These are phyloP conservation scores for Aureobasidium sp. DNA, from an alignment of 2,329 filamentous ascomycete genomes.

Conservation along the genomic window DNA sequence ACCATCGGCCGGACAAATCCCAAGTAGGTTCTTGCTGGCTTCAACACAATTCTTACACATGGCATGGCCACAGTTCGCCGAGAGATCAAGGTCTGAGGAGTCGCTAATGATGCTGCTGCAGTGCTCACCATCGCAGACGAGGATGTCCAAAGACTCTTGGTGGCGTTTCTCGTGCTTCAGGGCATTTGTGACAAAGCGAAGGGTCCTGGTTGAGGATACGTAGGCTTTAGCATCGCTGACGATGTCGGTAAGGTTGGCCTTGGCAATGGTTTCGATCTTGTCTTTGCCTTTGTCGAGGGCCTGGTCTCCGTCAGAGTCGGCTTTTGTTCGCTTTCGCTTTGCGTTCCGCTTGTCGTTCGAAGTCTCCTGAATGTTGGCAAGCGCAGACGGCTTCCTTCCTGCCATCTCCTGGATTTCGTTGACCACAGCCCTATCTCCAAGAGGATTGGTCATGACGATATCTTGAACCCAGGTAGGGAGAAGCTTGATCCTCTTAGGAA, in stretches of 20 bases:
- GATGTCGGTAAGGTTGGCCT: neutral
- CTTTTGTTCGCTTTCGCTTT: neutral
- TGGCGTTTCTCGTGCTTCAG: neutral
- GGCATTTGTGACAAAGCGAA: neutral
- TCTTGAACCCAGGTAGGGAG: neutral
- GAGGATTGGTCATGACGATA: neutral
- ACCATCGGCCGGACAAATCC: constrained; percentile 42
- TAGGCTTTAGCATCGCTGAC: neutral
- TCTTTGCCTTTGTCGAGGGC: too few relatives aligned
- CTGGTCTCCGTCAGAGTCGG: neutral
- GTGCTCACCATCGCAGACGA: neutral
- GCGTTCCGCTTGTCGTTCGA: neutral
- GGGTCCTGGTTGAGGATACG: neutral
- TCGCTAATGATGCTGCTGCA: neutral
- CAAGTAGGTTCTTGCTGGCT: constrained; percentile 29
- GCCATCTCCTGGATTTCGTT: neutral
- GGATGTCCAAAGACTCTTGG: neutral
- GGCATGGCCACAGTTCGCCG: constrained; percentile 1
- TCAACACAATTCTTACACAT: constrained; percentile 37
- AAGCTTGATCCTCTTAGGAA: neutral
- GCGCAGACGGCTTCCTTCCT: neutral
- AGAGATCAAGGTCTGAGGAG: neutral
- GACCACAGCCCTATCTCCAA: neutral
- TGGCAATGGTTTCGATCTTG: neutral
- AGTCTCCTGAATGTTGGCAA: neutral